These are phyloP conservation scores for Lactarius vividus DNA, from an alignment of 768 basidiomycete species.

Conservation along the genomic window DNA sequence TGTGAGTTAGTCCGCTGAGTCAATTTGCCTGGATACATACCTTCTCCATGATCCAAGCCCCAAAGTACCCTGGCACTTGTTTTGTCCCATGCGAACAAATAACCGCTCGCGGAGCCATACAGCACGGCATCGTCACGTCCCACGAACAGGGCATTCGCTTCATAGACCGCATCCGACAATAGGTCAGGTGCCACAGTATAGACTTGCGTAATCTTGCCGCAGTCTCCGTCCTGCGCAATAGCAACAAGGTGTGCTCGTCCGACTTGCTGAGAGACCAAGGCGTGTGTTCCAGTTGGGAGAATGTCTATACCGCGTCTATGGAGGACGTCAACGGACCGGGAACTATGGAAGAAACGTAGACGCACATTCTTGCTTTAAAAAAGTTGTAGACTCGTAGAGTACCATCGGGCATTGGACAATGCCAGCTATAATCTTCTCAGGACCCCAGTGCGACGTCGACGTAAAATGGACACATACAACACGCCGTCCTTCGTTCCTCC, in stretches of 20 bases:
- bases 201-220: constrained; percentile 51
- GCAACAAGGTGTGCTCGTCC: constrained; percentile 52
- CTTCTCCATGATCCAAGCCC: constrained; percentile 59
- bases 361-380: constrained; percentile 58
- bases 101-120: constrained; percentile 54
- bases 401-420: constrained; percentile 65
- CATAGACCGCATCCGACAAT: constrained; percentile 31
- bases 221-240: constrained; percentile 48
- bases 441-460: not conserved
- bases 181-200: constrained; percentile 46
- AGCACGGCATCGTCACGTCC: constrained; percentile 51
- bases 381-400: constrained; percentile 60
- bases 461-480: constrained; percentile 43
- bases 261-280: constrained; percentile 51
- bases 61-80: constrained; percentile 51
- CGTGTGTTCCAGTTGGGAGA: constrained; percentile 46
- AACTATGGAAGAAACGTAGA: constrained; percentile 1
- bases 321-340: constrained; percentile 22
- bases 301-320: constrained; percentile 54
- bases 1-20: not conserved
- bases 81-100: constrained; percentile 62
- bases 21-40: constrained; percentile 37
- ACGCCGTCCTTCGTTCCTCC: constrained; percentile 72
- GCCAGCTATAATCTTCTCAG: constrained; percentile 47
- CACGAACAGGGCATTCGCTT: constrained; percentile 54